These are phyloP conservation scores for Boletus pseudo-olivaceus DNA, from an alignment of 768 basidiomycete species.

Conservation along the genomic window DNA sequence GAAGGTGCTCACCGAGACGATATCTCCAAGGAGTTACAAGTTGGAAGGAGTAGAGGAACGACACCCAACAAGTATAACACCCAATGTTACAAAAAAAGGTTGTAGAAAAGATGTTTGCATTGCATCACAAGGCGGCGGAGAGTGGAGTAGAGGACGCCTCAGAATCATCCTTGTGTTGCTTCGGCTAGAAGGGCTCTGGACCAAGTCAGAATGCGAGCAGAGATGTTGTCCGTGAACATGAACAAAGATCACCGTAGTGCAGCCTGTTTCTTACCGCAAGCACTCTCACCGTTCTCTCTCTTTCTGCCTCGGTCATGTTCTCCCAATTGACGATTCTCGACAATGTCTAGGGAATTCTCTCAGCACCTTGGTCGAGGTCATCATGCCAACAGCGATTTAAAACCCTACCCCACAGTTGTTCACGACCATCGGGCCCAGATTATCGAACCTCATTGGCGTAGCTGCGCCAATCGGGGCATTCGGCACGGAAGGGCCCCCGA, in stretches of 20 bases:
- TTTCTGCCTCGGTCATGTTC: constrained; percentile 53
- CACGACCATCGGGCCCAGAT: constrained; percentile 64
- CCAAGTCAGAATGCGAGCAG: neutral
- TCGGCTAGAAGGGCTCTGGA: constrained; percentile 10
- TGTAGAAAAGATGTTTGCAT: neutral
- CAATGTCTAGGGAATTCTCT: constrained; percentile 44
- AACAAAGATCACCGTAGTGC: neutral
- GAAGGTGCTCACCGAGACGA: neutral
- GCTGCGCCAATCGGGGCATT: constrained; percentile 16
- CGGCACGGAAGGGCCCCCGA: constrained; percentile 3
- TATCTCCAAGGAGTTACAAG: neutral
- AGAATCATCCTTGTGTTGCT: neutral
- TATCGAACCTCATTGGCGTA: constrained; percentile 48
- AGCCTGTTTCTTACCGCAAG: constrained; percentile 52
- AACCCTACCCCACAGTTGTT: constrained; percentile 59
- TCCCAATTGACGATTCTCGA: constrained; percentile 67
- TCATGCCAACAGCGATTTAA: neutral
- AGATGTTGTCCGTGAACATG: too few species aligned
- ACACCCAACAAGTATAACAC: too few species aligned
- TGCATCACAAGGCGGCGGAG: neutral
- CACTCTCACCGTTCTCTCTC: constrained; percentile 53
- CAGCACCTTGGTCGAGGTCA: neutral
- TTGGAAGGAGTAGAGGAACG: neutral
- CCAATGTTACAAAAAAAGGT: neutral
- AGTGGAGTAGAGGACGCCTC: neutral